Evolutionary conservation across 2,329 filamentous ascomycete species (phyloP), one percentile per base, ranked within the genome.

Genomic region (Annulohypoxylon truncatum): DNA sequence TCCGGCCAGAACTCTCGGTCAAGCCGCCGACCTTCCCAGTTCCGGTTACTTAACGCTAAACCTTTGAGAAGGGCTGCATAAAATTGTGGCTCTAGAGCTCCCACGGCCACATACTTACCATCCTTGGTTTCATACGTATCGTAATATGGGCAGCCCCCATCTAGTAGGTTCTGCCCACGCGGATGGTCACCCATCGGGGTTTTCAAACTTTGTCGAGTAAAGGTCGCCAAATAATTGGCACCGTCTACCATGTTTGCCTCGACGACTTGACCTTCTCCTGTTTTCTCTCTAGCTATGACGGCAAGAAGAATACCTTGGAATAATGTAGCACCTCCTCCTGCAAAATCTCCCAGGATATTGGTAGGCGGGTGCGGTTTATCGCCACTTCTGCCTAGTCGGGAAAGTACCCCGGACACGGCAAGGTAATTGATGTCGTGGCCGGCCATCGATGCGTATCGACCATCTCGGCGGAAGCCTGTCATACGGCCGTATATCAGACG

Each of bases 231-330:
- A 78, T 95, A 95, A 33, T 89, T 87, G 20, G 87, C 88, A 7
- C 95, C 95, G 80, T 98, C 95, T 10, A 97, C 95, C 95, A 98
- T 98, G 78, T 97, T 97, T 13, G 92, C 93, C 80, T 97, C 93
- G 7, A 98, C 94, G 10, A 97, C 90, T 80, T 97, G 95, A 0
- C 95, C 95, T 1, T 80, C 81, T 0, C 93, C 93, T 0, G 83
- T 89, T 44, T 79, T 81, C 51, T 84, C 81, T 31, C 93, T 83
- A 12, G 88, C 84, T 8, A 96, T 74, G 64, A 98, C 79, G 0
- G 96, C 95, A 18, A 97, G 82, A 59, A 97, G 78, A 3, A 98
- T 88, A 0, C 94, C 95, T 63, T 94, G 83, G 73, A 96, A 93
- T 42, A 96, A 89, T 70, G 89, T 89, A 0, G 91, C 90, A 31